These are phyloP conservation scores for Paxillus rubicundulus DNA, from an alignment of 768 basidiomycete genomes.

Conservation along the genomic window DNA sequence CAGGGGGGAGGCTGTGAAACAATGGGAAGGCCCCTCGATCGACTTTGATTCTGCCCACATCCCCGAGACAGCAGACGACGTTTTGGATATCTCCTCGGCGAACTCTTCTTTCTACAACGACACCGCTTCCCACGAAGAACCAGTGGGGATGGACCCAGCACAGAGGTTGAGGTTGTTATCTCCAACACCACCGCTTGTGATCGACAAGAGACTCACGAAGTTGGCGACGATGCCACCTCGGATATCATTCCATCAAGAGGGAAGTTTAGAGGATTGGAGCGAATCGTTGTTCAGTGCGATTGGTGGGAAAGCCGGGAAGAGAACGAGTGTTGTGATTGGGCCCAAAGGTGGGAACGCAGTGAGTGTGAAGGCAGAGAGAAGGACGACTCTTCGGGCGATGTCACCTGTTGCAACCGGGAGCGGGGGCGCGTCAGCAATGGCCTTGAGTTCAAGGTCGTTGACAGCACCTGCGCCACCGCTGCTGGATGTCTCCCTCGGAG, in stretches of 20 bases:
- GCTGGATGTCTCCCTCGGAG: constrained; percentile 18
- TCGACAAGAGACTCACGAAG: constrained; percentile 23
- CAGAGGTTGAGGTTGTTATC: constrained; percentile 9
- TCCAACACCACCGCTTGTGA: constrained; percentile 32
- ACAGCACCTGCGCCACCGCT: constrained; percentile 9
- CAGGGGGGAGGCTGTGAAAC: constrained; percentile 1
- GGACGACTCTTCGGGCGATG: constrained; percentile 17
- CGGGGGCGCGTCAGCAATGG: neutral
- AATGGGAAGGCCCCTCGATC: neutral
- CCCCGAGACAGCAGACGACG: constrained; percentile 23
- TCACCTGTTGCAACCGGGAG: neutral
- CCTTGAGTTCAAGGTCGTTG: constrained; percentile 3
- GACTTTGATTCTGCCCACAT: constrained; percentile 5
- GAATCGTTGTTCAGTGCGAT: constrained; percentile 54
- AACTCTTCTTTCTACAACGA: constrained; percentile 18
- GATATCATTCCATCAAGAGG: constrained; percentile 50
- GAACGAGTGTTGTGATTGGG: constrained; percentile 8
- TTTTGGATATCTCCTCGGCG: constrained; percentile 25
- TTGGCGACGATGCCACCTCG: constrained; percentile 44
- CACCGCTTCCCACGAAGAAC: constrained; percentile 1
- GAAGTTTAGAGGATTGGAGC: constrained; percentile 52
- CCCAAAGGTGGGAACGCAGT: neutral
- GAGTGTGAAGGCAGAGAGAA: constrained; percentile 11
- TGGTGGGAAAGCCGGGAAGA: constrained; percentile 27
- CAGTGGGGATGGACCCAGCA: constrained; percentile 5